These are phyloP conservation scores for Trichoderma polysporum DNA, from an alignment of 2,329 filamentous ascomycete genomes.

Conservation along the genomic window DNA sequence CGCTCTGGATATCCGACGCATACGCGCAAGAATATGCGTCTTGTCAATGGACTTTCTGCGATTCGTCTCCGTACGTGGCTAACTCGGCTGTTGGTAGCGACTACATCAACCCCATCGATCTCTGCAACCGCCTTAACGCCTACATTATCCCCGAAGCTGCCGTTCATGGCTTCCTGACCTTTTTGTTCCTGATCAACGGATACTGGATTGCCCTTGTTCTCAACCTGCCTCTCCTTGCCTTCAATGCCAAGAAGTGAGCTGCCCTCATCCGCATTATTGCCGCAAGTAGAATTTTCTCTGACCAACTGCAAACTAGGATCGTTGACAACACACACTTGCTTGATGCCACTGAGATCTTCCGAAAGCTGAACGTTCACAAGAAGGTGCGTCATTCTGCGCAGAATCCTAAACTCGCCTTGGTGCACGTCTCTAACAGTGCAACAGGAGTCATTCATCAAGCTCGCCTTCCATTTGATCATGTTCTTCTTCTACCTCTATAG, in stretches of 20 bases:
- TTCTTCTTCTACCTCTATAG: slow-evolving; percentile 99
- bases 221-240: slow-evolving; percentile 87
- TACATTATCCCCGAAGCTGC: slow-evolving; percentile 99
- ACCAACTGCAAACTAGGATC: slow-evolving; percentile 60
- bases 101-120: slow-evolving; percentile 99
- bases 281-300: slow-evolving; percentile 22
- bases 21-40: background rate
- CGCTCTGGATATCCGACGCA: background rate
- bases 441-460: slow-evolving; percentile 98
- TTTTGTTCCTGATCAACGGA: slow-evolving; percentile 96
- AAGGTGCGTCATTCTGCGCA: slow-evolving; percentile 61
- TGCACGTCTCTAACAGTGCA: slow-evolving; percentile 26
- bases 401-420: background rate
- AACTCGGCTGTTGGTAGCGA: slow-evolving; percentile 57
- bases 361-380: slow-evolving; percentile 98
- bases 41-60: slow-evolving; percentile 21
- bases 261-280: background rate
- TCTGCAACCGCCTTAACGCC: slow-evolving; percentile 99
- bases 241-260: slow-evolving; percentile 96
- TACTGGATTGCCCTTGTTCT: slow-evolving; percentile 94
- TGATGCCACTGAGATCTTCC: slow-evolving; percentile 98
- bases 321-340: slow-evolving; percentile 95
- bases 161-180: slow-evolving; percentile 92
- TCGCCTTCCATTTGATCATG: slow-evolving; percentile 98
- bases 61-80: background rate